phyloP scores from a whole-genome alignment of 371 early-diverging fungal genomes.

The Lichtheimia hyalospora region DNA sequence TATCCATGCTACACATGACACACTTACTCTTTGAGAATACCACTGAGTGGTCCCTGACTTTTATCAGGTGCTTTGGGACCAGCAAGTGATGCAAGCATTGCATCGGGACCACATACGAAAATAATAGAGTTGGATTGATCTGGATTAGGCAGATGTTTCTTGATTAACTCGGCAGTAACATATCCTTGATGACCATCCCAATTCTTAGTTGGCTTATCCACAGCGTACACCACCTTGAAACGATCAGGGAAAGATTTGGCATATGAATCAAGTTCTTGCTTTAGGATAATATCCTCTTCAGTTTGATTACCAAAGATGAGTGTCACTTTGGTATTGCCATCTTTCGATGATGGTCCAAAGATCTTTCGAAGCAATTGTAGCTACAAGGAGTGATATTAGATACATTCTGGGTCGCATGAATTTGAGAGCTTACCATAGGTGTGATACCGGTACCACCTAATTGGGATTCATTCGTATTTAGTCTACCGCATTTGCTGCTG shows the following conservation, averaged over 20 bases:
- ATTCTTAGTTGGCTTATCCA: constrained; percentile 67
- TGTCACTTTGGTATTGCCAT: constrained; percentile 81
- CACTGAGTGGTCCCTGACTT: constrained; percentile 81
- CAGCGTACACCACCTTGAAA: constrained; percentile 75
- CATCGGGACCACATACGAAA: constrained; percentile 85
- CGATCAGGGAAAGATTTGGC: constrained; percentile 73
- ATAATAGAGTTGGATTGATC: constrained; percentile 60
- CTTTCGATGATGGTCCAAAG: constrained; percentile 58
- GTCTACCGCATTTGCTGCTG: too few relatives aligned
- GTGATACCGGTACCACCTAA: constrained; percentile 94
- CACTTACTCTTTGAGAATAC: constrained; percentile 75
- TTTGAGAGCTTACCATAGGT: constrained; percentile 67
- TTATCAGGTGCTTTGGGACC: constrained; percentile 81
- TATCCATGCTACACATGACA: background rate
- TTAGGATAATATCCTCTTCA: constrained; percentile 84
- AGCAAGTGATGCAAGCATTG: constrained; percentile 75
- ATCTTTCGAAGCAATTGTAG: constrained; percentile 74
- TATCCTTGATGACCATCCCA: constrained; percentile 75
- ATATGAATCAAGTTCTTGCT: constrained; percentile 73
- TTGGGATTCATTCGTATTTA: background rate
- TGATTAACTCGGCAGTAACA: constrained; percentile 67
- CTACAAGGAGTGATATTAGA: constrained; percentile 1
- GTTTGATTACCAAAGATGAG: constrained; percentile 89
- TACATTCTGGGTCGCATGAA: too few relatives aligned
- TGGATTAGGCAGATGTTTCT: constrained; percentile 65